phyloP scores from a whole-genome alignment of 148 eudicot species.

The Talinum fruticosum region DNA sequence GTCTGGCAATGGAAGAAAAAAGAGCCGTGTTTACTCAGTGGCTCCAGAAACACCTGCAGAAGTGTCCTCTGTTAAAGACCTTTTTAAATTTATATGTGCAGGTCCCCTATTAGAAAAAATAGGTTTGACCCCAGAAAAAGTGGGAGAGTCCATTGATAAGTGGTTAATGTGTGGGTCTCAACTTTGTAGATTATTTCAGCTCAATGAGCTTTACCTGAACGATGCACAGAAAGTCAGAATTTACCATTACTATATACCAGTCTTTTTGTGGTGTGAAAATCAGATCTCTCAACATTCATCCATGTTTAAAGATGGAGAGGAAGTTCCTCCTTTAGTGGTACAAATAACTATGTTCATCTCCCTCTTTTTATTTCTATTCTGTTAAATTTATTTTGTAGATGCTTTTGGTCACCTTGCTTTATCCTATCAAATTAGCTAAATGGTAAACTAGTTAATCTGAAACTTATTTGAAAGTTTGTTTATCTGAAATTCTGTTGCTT shows the following conservation, averaged over 20 bases:
- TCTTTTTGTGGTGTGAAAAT: slow-evolving; percentile 87
- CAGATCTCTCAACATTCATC: slow-evolving; percentile 69
- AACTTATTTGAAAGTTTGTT: not conserved
- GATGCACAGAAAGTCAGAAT: slow-evolving; percentile 81
- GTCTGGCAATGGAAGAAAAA: slow-evolving; percentile 37
- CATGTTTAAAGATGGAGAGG: slow-evolving; percentile 68
- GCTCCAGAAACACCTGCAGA: slow-evolving; percentile 49
- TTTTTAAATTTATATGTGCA: slow-evolving; percentile 78
- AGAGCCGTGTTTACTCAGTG: slow-evolving; percentile 39
- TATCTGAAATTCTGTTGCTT: not conserved
- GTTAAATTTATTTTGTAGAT: not conserved
- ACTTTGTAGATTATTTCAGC: slow-evolving; percentile 73
- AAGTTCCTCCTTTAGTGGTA: slow-evolving; percentile 91
- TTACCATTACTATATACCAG: slow-evolving; percentile 90
- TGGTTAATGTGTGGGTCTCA: slow-evolving; percentile 71
- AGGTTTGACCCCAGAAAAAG: slow-evolving; percentile 60
- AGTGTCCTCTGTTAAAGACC: slow-evolving; percentile 64
- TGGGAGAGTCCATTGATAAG: slow-evolving; percentile 78
- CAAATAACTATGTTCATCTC: not conserved
- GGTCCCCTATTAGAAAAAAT: slow-evolving; percentile 71
- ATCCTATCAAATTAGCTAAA: not conserved
- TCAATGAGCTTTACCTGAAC: slow-evolving; percentile 65
- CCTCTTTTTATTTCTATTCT: not conserved
- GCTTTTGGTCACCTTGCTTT: not conserved
- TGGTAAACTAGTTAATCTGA: not conserved